phyloP scores from a whole-genome alignment of 2,329 filamentous ascomycete genomes.

The Fusarium sp. region DNA sequence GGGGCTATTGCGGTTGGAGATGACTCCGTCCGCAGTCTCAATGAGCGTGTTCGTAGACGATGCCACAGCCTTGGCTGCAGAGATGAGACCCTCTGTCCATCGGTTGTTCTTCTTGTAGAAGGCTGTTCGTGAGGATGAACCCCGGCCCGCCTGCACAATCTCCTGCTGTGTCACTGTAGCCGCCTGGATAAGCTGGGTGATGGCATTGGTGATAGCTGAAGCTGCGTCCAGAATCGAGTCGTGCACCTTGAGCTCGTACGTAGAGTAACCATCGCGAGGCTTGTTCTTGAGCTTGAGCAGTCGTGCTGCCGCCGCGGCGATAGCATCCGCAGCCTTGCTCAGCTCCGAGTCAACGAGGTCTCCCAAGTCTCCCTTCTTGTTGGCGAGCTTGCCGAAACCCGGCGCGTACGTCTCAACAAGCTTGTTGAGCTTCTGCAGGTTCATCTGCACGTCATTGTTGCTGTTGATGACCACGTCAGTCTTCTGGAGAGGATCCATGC shows the following conservation, averaged over 20 bases:
- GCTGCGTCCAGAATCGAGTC: slow-evolving; percentile 95
- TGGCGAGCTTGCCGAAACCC: slow-evolving; percentile 83
- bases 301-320: slow-evolving; percentile 89
- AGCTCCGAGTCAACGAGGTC: slow-evolving; percentile 94
- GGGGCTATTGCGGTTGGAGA: slow-evolving; percentile 89
- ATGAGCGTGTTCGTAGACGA: slow-evolving; percentile 95
- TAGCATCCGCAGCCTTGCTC: slow-evolving; percentile 93
- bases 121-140: slow-evolving; percentile 86
- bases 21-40: slow-evolving; percentile 96
- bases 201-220: slow-evolving; percentile 92
- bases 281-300: slow-evolving; percentile 95
- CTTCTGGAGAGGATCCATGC: slow-evolving; percentile 90
- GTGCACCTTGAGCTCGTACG: slow-evolving; percentile 95
- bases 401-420: slow-evolving; percentile 92
- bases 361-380: slow-evolving; percentile 86
- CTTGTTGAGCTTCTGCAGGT: slow-evolving; percentile 93
- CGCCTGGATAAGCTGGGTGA: slow-evolving; percentile 93
- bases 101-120: slow-evolving; percentile 99
- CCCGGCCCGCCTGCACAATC: slow-evolving; percentile 93
- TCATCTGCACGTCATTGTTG: slow-evolving; percentile 95
- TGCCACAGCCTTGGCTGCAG: slow-evolving; percentile 95
- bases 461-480: slow-evolving; percentile 97
- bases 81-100: slow-evolving; percentile 98
- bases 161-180: slow-evolving; percentile 94
- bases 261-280: slow-evolving; percentile 93